Evolutionary conservation across 176 grass and related monocot genomes (phyloP).

Genomic region (Pontederia crassipes): DNA sequence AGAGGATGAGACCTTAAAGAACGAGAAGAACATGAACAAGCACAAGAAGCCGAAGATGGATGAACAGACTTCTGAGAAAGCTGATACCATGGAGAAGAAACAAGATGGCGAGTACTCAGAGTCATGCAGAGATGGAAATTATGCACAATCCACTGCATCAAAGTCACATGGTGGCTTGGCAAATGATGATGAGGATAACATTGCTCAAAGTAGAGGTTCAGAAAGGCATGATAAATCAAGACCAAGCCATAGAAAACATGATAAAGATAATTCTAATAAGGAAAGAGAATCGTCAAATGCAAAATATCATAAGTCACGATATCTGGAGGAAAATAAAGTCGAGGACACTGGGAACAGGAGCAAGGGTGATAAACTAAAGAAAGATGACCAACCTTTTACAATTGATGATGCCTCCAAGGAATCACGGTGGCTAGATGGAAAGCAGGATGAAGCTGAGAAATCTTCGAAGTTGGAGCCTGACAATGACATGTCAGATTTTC

Average conservation of each 20-base stretch:
- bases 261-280: conserved; percentile 10
- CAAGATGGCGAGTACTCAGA: conserved; percentile 20
- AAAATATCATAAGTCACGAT: conserved; percentile 42
- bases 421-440: conserved; percentile 22
- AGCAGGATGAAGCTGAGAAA: conserved; percentile 1
- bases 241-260: conserved; percentile 15
- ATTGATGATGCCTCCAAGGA: conserved; percentile 5
- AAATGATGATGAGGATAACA: conserved; percentile 4
- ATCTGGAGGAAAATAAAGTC: conserved; percentile 22
- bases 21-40: conserved; percentile 17
- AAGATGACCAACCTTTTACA: background rate
- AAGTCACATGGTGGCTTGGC: conserved; percentile 32
- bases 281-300: conserved; percentile 16
- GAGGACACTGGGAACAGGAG: conserved; percentile 23
- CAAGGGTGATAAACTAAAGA: conserved; percentile 29
- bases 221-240: conserved; percentile 17
- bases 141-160: conserved; percentile 23
- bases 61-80: conserved; percentile 18
- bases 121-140: conserved; percentile 25
- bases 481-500: background rate
- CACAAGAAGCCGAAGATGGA: conserved; percentile 39
- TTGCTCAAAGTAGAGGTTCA: conserved; percentile 20
- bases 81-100: conserved; percentile 29
- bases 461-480: conserved; percentile 10
- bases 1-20: conserved; percentile 47